These are phyloP conservation scores for Arctostaphylos glauca DNA, from an alignment of 148 eudicot species.

Conservation along the genomic window DNA sequence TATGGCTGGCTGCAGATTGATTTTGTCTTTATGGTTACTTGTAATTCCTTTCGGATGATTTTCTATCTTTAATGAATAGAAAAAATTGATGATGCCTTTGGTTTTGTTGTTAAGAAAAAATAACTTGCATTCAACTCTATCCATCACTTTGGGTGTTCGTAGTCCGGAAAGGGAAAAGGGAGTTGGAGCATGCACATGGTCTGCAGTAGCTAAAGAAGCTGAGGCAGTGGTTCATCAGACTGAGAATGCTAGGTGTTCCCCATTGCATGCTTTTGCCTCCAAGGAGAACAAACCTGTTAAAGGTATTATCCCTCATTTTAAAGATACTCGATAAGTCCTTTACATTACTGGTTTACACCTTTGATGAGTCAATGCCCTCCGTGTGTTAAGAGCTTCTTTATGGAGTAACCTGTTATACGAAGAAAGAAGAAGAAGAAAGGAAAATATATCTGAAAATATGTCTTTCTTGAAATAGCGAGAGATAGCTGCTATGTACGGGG, in stretches of 20 bases:
- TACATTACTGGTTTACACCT: not conserved
- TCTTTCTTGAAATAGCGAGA: not conserved
- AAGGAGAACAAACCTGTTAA: slow-evolving; percentile 22
- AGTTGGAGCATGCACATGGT: slow-evolving; percentile 29
- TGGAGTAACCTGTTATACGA: not conserved
- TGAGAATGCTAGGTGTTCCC: slow-evolving; percentile 26
- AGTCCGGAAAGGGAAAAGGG: slow-evolving; percentile 8
- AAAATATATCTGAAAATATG: not conserved
- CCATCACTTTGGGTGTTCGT: slow-evolving; percentile 8
- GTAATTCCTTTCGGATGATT: not conserved
- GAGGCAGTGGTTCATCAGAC: slow-evolving; percentile 32
- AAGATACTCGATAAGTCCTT: not conserved
- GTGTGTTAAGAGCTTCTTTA: not conserved
- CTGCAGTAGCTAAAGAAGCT: slow-evolving; percentile 29
- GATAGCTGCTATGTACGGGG: not conserved
- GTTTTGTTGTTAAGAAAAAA: slow-evolving; percentile 10
- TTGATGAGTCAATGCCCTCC: not conserved
- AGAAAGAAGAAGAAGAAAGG: not conserved
- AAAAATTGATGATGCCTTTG: not conserved
- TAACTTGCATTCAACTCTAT: not conserved
- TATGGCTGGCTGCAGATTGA: slow-evolving; percentile 1
- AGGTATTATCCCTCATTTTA: slow-evolving; percentile 26
- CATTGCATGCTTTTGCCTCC: slow-evolving; percentile 20
- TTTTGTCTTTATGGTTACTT: not conserved
- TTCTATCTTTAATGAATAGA: not conserved